Conservation (phyloP, 2,329 filamentous ascomycete genomes). For the Alternaria angustiovoidea region DNA sequence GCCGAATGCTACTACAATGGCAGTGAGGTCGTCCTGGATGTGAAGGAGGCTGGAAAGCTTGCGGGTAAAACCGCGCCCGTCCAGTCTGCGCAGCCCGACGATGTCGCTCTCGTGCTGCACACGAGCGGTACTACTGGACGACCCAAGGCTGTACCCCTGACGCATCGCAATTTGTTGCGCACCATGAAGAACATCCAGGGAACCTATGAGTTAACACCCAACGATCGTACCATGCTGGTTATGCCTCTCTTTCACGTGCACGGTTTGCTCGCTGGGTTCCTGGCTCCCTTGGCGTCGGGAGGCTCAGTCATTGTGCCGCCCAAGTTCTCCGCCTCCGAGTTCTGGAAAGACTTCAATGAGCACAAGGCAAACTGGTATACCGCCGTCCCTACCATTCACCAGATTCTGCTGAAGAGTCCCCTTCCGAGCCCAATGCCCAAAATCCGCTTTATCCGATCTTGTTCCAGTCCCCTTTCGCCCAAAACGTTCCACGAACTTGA, state of each 20-base stretch:
- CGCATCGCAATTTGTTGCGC: constrained; percentile 79
- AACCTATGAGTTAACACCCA: constrained; percentile 75
- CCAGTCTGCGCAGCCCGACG: constrained; percentile 71
- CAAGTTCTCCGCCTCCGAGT: constrained; percentile 82
- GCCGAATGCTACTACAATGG: constrained; percentile 86
- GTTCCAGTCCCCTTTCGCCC: constrained; percentile 82
- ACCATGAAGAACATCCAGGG: constrained; percentile 85
- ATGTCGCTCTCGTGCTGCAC: constrained; percentile 82
- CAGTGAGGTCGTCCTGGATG: constrained; percentile 74
- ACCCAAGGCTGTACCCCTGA: constrained; percentile 82
- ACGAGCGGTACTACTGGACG: constrained; percentile 86
- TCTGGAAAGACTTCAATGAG: constrained; percentile 79
- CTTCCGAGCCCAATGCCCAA: constrained; percentile 71
- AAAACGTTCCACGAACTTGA: constrained; percentile 84
- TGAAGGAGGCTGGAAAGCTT: constrained; percentile 78
- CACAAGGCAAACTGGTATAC: constrained; percentile 90
- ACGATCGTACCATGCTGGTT: constrained; percentile 83
- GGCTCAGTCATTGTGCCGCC: constrained; percentile 81
- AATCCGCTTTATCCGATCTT: constrained; percentile 88
- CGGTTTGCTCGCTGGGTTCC: constrained; percentile 82
- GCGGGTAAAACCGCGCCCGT: constrained; percentile 59
- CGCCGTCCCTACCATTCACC: constrained; percentile 90
- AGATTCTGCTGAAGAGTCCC: constrained; percentile 81
- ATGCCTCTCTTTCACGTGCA: constrained; percentile 94
- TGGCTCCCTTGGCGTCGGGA: constrained; percentile 77